phyloP scores from a whole-genome alignment of 2,329 filamentous ascomycete species.

The Hypoxylon sp. region DNA sequence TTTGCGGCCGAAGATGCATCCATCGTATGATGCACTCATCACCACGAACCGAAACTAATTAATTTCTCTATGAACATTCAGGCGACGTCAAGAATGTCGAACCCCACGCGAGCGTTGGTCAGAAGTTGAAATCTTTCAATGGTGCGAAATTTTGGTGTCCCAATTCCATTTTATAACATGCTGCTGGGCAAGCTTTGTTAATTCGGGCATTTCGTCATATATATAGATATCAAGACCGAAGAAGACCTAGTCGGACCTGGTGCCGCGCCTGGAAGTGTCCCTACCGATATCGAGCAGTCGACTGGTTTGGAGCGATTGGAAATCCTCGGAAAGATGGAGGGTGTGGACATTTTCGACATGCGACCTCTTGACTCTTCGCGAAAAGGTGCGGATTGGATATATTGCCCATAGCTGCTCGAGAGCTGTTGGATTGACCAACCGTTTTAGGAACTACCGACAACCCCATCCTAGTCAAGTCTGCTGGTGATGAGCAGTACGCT shows the following conservation, averaged over 20 bases:
- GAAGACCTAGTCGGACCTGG: slow-evolving; percentile 88
- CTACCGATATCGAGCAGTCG: slow-evolving; percentile 93
- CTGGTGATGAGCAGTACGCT: slow-evolving; percentile 94
- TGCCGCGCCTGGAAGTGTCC: slow-evolving; percentile 81
- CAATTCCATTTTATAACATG: slow-evolving; percentile 26
- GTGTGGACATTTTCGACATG: slow-evolving; percentile 98
- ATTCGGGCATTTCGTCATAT: slow-evolving; percentile 35
- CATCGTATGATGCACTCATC: slow-evolving; percentile 46
- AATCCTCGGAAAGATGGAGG: slow-evolving; percentile 99
- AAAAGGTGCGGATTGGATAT: slow-evolving; percentile 64
- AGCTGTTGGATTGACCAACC: slow-evolving; percentile 37
- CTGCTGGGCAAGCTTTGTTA: slow-evolving; percentile 25
- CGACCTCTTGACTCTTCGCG: slow-evolving; percentile 91
- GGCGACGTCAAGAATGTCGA: slow-evolving; percentile 57
- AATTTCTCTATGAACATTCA: slow-evolving; percentile 46
- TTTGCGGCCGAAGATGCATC: slow-evolving; percentile 10
- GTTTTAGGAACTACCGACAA: slow-evolving; percentile 82
- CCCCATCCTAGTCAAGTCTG: slow-evolving; percentile 89
- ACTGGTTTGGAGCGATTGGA: slow-evolving; percentile 99
- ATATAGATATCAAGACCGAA: slow-evolving; percentile 79
- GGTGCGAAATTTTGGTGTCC: slow-evolving; percentile 52
- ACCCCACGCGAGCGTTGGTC: slow-evolving; percentile 53
- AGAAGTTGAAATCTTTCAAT: slow-evolving; percentile 53
- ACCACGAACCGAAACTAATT: slow-evolving; percentile 47
- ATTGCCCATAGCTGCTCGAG: not conserved